Evolutionary conservation across 192 early-diverging fungal genomes (phyloP).

Genomic region (Podila horticola): DNA sequence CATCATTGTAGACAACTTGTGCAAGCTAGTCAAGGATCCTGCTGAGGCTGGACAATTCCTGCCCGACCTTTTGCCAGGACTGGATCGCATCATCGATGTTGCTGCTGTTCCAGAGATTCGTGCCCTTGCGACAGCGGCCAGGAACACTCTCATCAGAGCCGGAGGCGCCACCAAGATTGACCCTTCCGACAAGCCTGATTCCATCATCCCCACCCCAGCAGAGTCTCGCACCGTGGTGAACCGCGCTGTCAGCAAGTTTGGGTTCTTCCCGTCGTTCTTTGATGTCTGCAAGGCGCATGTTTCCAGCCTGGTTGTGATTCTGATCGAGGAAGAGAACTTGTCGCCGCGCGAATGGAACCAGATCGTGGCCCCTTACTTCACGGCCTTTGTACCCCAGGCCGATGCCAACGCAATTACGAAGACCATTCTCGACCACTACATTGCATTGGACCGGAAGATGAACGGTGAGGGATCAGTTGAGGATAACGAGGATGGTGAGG

Average conservation of each 20-base stretch:
- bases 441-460: conserved; percentile 52
- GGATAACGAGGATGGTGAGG: conserved; percentile 62
- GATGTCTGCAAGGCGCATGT: conserved; percentile 64
- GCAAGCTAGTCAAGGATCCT: conserved; percentile 88
- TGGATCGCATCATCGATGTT: conserved; percentile 78
- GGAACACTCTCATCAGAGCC: conserved; percentile 72
- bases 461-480: conserved; percentile 53
- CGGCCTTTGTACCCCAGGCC: conserved; percentile 61
- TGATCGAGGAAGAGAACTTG: conserved; percentile 70
- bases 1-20: conserved; percentile 88
- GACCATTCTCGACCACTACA: conserved; percentile 39
- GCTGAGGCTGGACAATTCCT: conserved; percentile 81
- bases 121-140: conserved; percentile 68
- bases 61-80: conserved; percentile 74
- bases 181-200: conserved; percentile 7
- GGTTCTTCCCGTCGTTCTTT: conserved; percentile 64
- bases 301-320: conserved; percentile 59
- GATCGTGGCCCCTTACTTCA: conserved; percentile 61
- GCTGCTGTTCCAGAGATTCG: conserved; percentile 81
- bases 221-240: conserved; percentile 57
- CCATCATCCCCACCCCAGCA: conserved; percentile 45
- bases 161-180: conserved; percentile 61
- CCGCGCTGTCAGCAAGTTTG: conserved; percentile 52
- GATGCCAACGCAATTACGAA: conserved; percentile 57
- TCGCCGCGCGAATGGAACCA: conserved; percentile 67